These are phyloP conservation scores for Fragosphaeria purpurea DNA, from an alignment of 2,329 filamentous ascomycete genomes.

Conservation along the genomic window DNA sequence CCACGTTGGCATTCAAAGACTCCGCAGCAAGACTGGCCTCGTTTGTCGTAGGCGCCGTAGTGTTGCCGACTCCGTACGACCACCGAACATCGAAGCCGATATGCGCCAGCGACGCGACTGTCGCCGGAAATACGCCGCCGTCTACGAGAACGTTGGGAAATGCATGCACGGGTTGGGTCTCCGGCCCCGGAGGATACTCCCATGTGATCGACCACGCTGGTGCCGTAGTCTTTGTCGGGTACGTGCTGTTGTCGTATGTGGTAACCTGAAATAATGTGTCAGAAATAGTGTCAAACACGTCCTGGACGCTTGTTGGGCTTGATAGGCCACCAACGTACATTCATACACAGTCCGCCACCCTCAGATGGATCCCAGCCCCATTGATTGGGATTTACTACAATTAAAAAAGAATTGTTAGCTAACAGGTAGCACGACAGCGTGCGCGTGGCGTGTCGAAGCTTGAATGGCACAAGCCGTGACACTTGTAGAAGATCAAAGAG, in stretches of 20 bases:
- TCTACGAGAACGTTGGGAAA: conserved; percentile 44
- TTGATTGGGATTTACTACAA: conserved; percentile 44
- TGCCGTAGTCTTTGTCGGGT: conserved; percentile 33
- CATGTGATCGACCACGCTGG: conserved; percentile 44
- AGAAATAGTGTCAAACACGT: too few species aligned
- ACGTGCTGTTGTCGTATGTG: conserved; percentile 39
- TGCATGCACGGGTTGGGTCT: conserved; percentile 39
- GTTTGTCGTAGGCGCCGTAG: conserved; percentile 25
- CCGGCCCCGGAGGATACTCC: conserved; percentile 34
- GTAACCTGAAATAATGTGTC: conserved; percentile 28
- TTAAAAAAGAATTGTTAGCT: neutral
- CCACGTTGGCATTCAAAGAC: conserved; percentile 44
- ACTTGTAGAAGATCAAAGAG: too few species aligned
- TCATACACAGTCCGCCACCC: conserved; percentile 37
- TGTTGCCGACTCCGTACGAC: conserved; percentile 38
- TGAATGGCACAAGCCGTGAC: too few species aligned
- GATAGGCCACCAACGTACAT: conserved; percentile 29
- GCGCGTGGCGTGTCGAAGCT: too few species aligned
- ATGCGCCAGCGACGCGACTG: conserved; percentile 26
- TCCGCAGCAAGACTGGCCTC: conserved; percentile 22
- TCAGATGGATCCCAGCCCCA: conserved; percentile 35
- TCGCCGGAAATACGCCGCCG: conserved; percentile 30
- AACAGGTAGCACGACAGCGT: too few species aligned
- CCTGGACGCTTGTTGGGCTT: too few species aligned
- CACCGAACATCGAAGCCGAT: conserved; percentile 38